Percentiles rank a stretch among this genome's conserved stretches.
phyloP scores from a whole-genome alignment of 176 grass and related monocot genomes.

The Saccharum spontaneum region DNA sequence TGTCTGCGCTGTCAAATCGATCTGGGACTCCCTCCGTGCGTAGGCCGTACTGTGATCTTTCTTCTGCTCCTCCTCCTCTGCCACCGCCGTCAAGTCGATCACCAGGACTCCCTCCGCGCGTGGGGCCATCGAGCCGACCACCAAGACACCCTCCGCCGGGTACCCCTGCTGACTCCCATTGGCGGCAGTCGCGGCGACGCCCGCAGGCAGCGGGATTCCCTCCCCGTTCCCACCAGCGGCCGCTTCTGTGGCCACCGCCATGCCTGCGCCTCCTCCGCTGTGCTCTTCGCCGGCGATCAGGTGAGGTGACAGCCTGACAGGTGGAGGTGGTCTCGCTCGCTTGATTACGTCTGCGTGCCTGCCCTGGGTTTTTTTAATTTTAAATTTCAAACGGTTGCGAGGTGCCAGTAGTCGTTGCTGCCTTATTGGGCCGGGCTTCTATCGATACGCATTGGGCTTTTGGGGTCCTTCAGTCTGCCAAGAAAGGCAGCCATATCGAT shows the following conservation, averaged over 20 bases:
- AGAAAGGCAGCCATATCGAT: not conserved
- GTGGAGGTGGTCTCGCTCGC: not conserved
- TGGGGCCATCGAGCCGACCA: not conserved
- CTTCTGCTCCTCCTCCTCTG: not conserved
- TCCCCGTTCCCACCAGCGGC: no score
- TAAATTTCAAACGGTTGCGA: not conserved
- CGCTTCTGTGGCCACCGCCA: not conserved
- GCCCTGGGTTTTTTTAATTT: not conserved
- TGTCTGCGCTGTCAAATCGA: not conserved
- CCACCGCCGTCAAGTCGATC: not conserved
- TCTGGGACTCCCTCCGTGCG: not conserved
- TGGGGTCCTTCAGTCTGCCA: not conserved
- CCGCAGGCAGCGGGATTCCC: not conserved
- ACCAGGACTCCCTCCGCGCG: not conserved
- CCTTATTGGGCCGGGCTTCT: not conserved
- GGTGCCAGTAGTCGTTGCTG: not conserved
- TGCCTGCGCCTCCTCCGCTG: not conserved
- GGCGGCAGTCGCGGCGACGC: not conserved
- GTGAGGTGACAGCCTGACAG: not conserved
- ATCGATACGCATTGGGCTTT: not conserved
- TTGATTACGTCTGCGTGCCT: not conserved
- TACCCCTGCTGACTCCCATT: not conserved
- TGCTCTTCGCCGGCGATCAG: not conserved
- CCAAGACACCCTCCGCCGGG: not conserved
- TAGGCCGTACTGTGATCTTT: not conserved